Evolutionary conservation across 768 basidiomycete genomes (phyloP).

Genomic region (Mycena sanguinolenta): DNA sequence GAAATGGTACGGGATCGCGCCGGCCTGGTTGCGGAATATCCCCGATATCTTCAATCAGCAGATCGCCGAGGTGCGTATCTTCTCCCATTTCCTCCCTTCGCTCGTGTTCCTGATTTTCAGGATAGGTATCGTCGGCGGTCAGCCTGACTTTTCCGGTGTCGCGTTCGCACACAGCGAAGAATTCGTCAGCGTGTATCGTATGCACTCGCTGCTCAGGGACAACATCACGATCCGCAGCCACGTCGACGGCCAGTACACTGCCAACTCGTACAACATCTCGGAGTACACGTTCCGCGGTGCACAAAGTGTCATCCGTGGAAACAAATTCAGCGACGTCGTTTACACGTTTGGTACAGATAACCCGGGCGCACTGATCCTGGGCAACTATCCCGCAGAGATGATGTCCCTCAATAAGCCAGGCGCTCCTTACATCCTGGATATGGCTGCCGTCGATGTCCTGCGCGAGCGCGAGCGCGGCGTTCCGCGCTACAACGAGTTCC

Average conservation of each 20-base stretch:
- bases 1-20: slow-evolving; percentile 33
- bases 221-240: slow-evolving; percentile 35
- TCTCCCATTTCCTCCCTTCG: no score
- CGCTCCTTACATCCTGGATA: slow-evolving; percentile 20
- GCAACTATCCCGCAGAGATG: slow-evolving; percentile 29
- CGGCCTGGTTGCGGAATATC: slow-evolving; percentile 17
- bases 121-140: slow-evolving; percentile 24
- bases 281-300: slow-evolving; percentile 29
- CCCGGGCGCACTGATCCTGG: slow-evolving; percentile 30
- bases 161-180: slow-evolving; percentile 36
- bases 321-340: slow-evolving; percentile 30
- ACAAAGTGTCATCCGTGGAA: slow-evolving; percentile 28
- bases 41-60: slow-evolving; percentile 20
- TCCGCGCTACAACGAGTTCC: slow-evolving; percentile 34
- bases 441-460: slow-evolving; percentile 30
- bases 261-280: slow-evolving; percentile 23
- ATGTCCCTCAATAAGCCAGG: slow-evolving; percentile 24
- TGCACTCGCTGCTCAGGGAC: slow-evolving; percentile 32
- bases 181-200: slow-evolving; percentile 33
- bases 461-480: slow-evolving; percentile 35
- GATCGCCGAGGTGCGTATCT: slow-evolving; percentile 14
- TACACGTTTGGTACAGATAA: slow-evolving; percentile 31
- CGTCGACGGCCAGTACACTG: slow-evolving; percentile 11
- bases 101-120: not conserved
- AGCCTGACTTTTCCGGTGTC: slow-evolving; percentile 31